These are phyloP conservation scores for Botrytis porri DNA, from an alignment of 2,329 filamentous ascomycete genomes.

Conservation along the genomic window DNA sequence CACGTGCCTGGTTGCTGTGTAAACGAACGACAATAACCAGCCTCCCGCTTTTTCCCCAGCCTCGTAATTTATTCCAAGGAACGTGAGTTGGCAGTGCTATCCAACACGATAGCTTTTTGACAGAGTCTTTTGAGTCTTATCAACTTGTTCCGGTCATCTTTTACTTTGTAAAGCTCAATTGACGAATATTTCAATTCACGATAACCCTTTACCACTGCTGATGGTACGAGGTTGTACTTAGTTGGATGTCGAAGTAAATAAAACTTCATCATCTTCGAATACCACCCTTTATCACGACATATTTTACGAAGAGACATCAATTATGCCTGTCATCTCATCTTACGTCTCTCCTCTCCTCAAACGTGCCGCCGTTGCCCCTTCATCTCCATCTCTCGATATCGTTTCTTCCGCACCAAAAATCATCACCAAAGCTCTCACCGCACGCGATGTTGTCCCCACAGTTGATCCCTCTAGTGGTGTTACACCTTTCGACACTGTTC, in stretches of 20 bases:
- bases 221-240: conserved; percentile 12
- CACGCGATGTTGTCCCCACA: conserved; percentile 21
- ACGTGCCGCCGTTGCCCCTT: conserved; percentile 21
- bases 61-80: conserved; percentile 16
- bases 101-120: conserved; percentile 4
- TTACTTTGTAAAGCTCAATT: background rate
- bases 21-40: conserved; percentile 16
- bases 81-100: conserved; percentile 11
- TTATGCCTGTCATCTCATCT: conserved; percentile 34
- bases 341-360: conserved; percentile 29
- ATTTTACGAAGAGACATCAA: conserved; percentile 5
- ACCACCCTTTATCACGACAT: background rate
- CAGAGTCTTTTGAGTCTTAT: background rate
- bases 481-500: conserved; percentile 50
- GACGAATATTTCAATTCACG: background rate
- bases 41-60: conserved; percentile 21
- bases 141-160: background rate
- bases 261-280: conserved; percentile 6
- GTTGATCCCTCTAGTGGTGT: conserved; percentile 47
- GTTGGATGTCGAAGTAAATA: conserved; percentile 17
- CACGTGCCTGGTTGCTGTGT: conserved; percentile 16
- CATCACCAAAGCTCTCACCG: conserved; percentile 14
- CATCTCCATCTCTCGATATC: conserved; percentile 12
- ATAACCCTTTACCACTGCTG: background rate
- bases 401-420: background rate